Conservation (phyloP, 2,329 filamentous ascomycete species). For the Blumeria hordei region DNA sequence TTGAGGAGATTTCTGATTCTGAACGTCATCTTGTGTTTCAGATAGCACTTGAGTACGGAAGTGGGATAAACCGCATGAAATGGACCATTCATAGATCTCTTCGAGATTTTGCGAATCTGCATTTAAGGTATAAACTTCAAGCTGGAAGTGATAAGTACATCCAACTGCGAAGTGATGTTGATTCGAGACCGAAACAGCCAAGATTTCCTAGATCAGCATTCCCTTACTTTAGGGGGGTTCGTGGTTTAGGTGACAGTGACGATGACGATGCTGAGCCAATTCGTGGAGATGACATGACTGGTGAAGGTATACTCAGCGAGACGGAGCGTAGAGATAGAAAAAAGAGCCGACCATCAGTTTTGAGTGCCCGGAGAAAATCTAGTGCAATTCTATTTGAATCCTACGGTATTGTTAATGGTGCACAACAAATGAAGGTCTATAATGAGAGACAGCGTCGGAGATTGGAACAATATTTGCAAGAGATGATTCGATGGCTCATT, state of each 20-base stretch:
- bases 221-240: slow-evolving; percentile 63
- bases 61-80: slow-evolving; percentile 83
- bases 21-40: slow-evolving; percentile 61
- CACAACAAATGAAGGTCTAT: slow-evolving; percentile 23
- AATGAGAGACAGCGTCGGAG: slow-evolving; percentile 64
- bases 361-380: slow-evolving; percentile 22
- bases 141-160: slow-evolving; percentile 65
- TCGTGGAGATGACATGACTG: slow-evolving; percentile 22
- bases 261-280: slow-evolving; percentile 29
- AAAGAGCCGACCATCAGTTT: slow-evolving; percentile 26
- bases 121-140: slow-evolving; percentile 79
- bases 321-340: slow-evolving; percentile 30
- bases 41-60: slow-evolving; percentile 89
- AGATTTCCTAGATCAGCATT: slow-evolving; percentile 77
- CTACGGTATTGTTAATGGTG: slow-evolving; percentile 3
- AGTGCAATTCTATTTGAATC: slow-evolving; percentile 26
- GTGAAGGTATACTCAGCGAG: slow-evolving; percentile 45
- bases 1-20: slow-evolving; percentile 25
- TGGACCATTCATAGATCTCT: slow-evolving; percentile 81
- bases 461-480: slow-evolving; percentile 72
- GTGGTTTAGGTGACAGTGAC: slow-evolving; percentile 55
- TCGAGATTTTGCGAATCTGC: slow-evolving; percentile 74
- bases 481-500: slow-evolving; percentile 90
- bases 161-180: slow-evolving; percentile 37
- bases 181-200: slow-evolving; percentile 55